Evolutionary conservation across 176 grass and related monocot species (phyloP).

Genomic region (Avena atlantica): DNA sequence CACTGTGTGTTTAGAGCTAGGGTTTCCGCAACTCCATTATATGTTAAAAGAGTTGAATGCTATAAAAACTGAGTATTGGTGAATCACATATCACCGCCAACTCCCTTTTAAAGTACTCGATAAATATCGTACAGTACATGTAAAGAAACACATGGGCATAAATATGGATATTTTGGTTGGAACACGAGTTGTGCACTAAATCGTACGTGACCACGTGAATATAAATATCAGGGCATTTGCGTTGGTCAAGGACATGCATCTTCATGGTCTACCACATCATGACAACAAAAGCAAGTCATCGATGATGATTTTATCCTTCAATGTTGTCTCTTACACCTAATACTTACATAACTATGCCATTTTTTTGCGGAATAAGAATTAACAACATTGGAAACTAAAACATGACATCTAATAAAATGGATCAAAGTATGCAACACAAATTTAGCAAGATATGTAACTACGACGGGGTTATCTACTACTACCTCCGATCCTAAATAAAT

Average conservation of each 20-base stretch:
- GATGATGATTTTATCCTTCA: background rate
- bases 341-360: background rate
- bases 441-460: too few species aligned
- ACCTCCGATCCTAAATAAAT: too few species aligned
- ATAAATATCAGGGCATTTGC: background rate
- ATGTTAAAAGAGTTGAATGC: too few species aligned
- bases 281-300: background rate
- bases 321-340: background rate
- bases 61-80: too few species aligned
- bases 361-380: background rate
- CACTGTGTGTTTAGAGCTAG: too few species aligned
- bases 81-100: background rate
- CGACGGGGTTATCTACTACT: too few species aligned
- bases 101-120: background rate
- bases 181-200: background rate
- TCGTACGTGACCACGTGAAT: accelerated
- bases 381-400: background rate
- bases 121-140: background rate
- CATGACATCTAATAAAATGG: too few species aligned
- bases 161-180: background rate
- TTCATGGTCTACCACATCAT: background rate
- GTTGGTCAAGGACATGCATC: background rate
- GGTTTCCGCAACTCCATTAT: too few species aligned
- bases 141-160: background rate
- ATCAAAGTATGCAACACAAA: too few species aligned